Evolutionary conservation across 345 rosid species (phyloP).

Genomic region (Acer yangbiense): DNA sequence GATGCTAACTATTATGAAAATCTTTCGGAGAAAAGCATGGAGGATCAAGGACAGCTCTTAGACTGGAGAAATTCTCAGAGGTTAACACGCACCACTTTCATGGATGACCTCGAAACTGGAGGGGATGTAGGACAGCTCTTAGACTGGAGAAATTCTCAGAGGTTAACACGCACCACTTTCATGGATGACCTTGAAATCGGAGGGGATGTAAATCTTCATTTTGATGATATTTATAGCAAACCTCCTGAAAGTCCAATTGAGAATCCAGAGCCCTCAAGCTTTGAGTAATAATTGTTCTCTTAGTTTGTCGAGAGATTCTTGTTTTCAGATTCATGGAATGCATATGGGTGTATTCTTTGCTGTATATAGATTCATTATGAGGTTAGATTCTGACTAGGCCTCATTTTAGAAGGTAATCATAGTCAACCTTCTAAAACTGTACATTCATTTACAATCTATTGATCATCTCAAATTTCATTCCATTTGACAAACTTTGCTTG

Average conservation of each 20-base stretch:
- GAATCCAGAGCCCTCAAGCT: slow-evolving; percentile 28
- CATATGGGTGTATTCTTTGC: slow-evolving; percentile 49
- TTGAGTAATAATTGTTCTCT: slow-evolving; percentile 16
- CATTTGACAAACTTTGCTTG: slow-evolving; percentile 9
- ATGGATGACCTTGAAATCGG: slow-evolving; percentile 48
- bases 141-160: slow-evolving; percentile 30
- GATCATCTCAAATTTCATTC: slow-evolving; percentile 21
- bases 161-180: slow-evolving; percentile 13
- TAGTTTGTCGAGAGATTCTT: not conserved
- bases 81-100: slow-evolving; percentile 20
- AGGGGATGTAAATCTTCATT: slow-evolving; percentile 63
- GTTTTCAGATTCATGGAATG: slow-evolving; percentile 25
- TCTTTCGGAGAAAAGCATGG: slow-evolving; percentile 48
- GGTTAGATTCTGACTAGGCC: slow-evolving; percentile 29
- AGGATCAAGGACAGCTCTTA: slow-evolving; percentile 48
- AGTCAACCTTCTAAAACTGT: slow-evolving; percentile 32
- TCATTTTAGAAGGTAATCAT: slow-evolving; percentile 24
- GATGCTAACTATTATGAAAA: slow-evolving; percentile 26
- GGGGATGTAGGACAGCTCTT: slow-evolving; percentile 25
- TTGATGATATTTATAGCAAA: slow-evolving; percentile 74
- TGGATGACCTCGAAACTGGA: slow-evolving; percentile 48
- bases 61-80: slow-evolving; percentile 30
- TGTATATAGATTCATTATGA: slow-evolving; percentile 45
- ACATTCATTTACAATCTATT: slow-evolving; percentile 27
- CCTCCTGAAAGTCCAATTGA: slow-evolving; percentile 54